Evolutionary conservation across 2,329 filamentous ascomycete species (phyloP).

Genomic region (Alternaria sp.): DNA sequence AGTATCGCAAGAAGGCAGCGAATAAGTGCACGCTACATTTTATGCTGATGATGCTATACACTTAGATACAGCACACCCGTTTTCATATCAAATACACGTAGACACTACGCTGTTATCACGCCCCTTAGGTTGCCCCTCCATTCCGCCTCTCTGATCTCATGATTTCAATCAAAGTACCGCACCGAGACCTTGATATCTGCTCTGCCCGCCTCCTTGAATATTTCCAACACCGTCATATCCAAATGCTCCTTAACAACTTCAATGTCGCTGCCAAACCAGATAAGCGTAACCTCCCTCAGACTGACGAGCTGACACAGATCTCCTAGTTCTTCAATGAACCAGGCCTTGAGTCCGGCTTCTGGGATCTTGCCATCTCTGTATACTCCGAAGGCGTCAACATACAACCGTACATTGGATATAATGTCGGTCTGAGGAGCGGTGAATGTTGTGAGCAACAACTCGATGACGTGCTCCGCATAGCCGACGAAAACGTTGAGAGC

Average conservation of each 20-base stretch:
- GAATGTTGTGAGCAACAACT: conserved; percentile 6
- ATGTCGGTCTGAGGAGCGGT: background rate
- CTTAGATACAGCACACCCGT: background rate
- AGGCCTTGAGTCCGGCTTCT: conserved; percentile 3
- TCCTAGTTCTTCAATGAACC: conserved; percentile 6
- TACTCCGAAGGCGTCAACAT: conserved; percentile 10
- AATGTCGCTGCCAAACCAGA: conserved; percentile 11
- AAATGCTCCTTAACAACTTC: background rate
- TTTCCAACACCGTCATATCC: background rate
- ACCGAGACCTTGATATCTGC: conserved; percentile 5
- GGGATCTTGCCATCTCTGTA: conserved; percentile 12
- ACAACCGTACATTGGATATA: conserved; percentile 5
- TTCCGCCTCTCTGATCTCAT: background rate
- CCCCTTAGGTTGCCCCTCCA: background rate
- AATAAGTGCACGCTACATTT: too few relatives aligned
- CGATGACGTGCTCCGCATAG: conserved; percentile 13
- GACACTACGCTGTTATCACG: background rate
- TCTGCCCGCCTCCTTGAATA: conserved; percentile 4
- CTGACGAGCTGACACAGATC: conserved; percentile 2
- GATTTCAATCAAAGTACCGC: background rate
- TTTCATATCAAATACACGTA: background rate
- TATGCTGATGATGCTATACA: too few relatives aligned
- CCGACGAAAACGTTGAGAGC: conserved; percentile 12
- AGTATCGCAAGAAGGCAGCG: background rate
- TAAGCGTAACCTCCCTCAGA: conserved; percentile 1